Evolutionary conservation across 2,329 filamentous ascomycete species (phyloP), one percentile per base, ranked within the genome.

Genomic region (Fusarium metavorans): DNA sequence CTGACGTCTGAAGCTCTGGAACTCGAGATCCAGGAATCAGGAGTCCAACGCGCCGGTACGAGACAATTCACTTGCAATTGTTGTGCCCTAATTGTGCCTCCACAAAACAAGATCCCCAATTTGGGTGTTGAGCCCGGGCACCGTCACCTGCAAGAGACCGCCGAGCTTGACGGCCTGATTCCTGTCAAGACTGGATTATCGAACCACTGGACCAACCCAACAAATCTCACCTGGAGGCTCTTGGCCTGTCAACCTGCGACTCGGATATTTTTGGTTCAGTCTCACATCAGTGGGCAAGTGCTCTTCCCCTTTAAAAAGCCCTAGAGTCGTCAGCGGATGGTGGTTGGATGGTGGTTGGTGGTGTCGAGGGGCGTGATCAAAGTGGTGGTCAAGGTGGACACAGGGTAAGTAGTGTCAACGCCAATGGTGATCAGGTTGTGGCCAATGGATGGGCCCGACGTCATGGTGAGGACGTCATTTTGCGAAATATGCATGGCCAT

Each of bases 11-110:
- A 68, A 76, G 75, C 74, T 77, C 59, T 70, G 66, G 69, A 75
- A 64, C 67, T 68, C 62, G 25, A 75, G 68, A 66, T 71, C 65
- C 66, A 76, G 67, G 67, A 72, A 72, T 69, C 68, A 71, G 67
- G 65, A 72, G 73, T 66, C 78, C 78, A 77, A 78, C 75, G 72
- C 68, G 73, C 65, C 69, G 73, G 76, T 74, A 78, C 73, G 41
- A 74, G 71, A 65, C 66, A 68, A 58, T 72, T 79, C 54, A 61
- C 66, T 66, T 64, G 67, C 72, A 67, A 72, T 71, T 78, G 77
- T 76, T 76, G 71, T 80, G 79, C 79, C 79, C 79, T 80, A 80
- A 79, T 70, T 68, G 56, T 72, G 68, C 71, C 73, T 75, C 77
- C 79, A 80, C 79, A 76, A 64, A 50, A 52, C 66, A 43, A 37